phyloP scores from a whole-genome alignment of 2,329 filamentous ascomycete species.

The Aspergillus sp. region DNA sequence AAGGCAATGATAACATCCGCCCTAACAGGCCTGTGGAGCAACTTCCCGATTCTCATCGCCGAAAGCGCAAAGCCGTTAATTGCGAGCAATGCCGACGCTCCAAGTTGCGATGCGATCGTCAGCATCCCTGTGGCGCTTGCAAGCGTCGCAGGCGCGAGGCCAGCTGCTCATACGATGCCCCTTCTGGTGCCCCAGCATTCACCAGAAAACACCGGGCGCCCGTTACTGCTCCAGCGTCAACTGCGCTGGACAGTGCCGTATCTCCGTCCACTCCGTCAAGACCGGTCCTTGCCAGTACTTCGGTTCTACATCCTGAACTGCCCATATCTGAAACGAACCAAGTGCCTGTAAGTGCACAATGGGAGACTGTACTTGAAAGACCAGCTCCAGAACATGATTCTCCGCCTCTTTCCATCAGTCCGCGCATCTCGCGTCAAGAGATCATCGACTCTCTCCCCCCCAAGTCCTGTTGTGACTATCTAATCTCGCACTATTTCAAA shows the following conservation, averaged over 20 bases:
- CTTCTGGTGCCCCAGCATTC: too few species aligned
- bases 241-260: too few species aligned
- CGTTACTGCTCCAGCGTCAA: too few species aligned
- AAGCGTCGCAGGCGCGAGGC: neutral
- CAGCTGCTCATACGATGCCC: neutral
- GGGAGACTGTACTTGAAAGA: neutral
- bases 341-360: neutral
- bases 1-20: too few species aligned
- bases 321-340: neutral
- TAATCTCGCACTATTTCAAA: neutral
- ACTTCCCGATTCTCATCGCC: neutral
- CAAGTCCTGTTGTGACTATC: neutral
- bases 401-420: neutral
- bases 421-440: neutral
- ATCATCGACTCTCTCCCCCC: neutral
- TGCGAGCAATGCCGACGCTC: neutral
- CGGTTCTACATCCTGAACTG: neutral
- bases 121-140: neutral
- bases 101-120: slow-evolving; percentile 1
- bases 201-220: too few species aligned
- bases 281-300: neutral
- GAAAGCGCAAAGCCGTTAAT: neutral
- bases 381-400: neutral
- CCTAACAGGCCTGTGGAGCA: neutral
- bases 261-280: too few species aligned